phyloP scores from a whole-genome alignment of 352 stramenopile species.

The Thraustochytrium sp. region DNA sequence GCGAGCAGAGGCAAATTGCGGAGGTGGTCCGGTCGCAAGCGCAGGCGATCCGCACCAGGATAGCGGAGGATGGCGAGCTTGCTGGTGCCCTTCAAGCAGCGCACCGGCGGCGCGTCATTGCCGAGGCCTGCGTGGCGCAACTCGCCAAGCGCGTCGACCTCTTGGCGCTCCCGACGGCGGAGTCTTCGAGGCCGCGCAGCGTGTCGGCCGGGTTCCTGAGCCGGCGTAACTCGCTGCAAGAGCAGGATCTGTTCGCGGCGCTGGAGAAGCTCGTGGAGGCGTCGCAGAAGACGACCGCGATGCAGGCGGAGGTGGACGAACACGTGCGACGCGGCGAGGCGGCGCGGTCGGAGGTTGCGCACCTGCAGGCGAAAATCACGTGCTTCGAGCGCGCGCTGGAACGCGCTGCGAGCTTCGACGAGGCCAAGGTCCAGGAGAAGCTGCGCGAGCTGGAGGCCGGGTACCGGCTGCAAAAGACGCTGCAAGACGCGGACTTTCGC shows the following conservation, averaged over 20 bases:
- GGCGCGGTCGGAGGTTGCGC: background rate
- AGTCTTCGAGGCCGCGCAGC: background rate
- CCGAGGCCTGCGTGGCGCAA: background rate
- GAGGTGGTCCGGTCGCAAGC: background rate
- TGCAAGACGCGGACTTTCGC: constrained; percentile 1
- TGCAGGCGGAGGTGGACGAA: background rate
- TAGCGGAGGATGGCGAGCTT: background rate
- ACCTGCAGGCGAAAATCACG: background rate
- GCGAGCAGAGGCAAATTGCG: background rate
- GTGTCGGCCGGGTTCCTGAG: background rate
- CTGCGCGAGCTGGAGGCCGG: background rate
- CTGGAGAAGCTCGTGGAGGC: background rate
- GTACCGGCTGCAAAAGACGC: background rate
- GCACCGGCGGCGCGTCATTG: background rate
- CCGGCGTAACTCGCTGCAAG: background rate
- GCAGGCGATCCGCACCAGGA: background rate
- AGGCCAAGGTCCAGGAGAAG: background rate
- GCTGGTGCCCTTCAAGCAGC: too few relatives aligned
- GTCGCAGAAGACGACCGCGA: background rate
- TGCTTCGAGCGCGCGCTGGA: background rate
- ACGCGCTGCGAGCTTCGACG: background rate
- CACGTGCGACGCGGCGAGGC: background rate
- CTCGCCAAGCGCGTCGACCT: background rate
- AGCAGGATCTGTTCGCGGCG: background rate
- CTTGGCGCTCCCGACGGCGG: background rate